Conservation (phyloP, 441 rosid species). For the Cnidoscolus chayamansa region DNA sequence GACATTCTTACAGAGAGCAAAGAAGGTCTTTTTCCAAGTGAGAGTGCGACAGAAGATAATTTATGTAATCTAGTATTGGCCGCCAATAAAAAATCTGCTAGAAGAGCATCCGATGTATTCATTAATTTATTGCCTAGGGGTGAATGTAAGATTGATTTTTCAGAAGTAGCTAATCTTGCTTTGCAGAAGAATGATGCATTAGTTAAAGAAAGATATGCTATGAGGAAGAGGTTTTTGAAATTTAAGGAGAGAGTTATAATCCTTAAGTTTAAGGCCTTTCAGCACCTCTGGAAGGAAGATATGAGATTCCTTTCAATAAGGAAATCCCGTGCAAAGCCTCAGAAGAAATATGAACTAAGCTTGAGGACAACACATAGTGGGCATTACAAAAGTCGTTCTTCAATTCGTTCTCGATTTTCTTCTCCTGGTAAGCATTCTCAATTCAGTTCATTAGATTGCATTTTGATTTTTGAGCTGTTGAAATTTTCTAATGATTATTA, state of each 20-base stretch:
- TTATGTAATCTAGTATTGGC: slow-evolving; percentile 43
- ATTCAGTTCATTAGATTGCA: too few relatives aligned
- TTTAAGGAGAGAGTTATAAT: slow-evolving; percentile 76
- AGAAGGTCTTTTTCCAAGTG: slow-evolving; percentile 24
- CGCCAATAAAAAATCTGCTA: slow-evolving; percentile 65
- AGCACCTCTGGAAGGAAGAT: slow-evolving; percentile 86
- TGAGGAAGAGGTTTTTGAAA: slow-evolving; percentile 43
- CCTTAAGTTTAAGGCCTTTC: slow-evolving; percentile 78
- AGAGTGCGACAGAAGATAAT: slow-evolving; percentile 31
- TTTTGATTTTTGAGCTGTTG: neutral
- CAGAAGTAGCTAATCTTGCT: slow-evolving; percentile 28
- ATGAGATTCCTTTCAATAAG: slow-evolving; percentile 44
- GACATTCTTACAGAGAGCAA: slow-evolving; percentile 16
- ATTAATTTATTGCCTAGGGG: slow-evolving; percentile 49
- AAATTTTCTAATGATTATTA: neutral
- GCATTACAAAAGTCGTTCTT: slow-evolving; percentile 56
- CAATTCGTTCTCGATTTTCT: slow-evolving; percentile 59
- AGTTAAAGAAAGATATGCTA: slow-evolving; percentile 47
- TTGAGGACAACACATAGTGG: slow-evolving; percentile 47
- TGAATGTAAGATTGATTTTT: slow-evolving; percentile 32
- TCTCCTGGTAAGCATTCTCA: slow-evolving; percentile 56
- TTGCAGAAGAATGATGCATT: slow-evolving; percentile 34
- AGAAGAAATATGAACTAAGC: slow-evolving; percentile 57
- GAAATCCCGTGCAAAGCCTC: slow-evolving; percentile 63
- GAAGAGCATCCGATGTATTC: slow-evolving; percentile 54